phyloP scores from a whole-genome alignment of 495 filamentous ascomycete species.

The Penicilliopsis zonata region DNA sequence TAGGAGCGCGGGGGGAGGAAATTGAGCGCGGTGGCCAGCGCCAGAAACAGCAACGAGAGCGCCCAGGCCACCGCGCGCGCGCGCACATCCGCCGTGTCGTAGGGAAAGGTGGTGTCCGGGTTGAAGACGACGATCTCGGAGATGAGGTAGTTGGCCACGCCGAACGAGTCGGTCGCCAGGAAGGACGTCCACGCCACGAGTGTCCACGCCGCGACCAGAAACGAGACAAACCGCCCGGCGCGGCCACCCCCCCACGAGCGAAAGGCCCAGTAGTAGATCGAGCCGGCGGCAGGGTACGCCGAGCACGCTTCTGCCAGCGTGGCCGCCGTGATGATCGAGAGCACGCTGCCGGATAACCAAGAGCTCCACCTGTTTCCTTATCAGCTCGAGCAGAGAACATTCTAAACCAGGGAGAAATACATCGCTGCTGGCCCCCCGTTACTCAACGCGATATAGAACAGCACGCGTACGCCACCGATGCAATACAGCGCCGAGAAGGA shows the following conservation, averaged over 20 bases:
- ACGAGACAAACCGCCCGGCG: conserved; percentile 19
- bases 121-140: conserved; percentile 20
- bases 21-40: conserved; percentile 18
- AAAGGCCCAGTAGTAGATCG: conserved; percentile 28
- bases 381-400: conserved; percentile 2
- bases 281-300: conserved; percentile 20
- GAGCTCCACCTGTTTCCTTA: conserved; percentile 19
- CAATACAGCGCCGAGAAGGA: conserved; percentile 22
- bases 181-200: conserved; percentile 25
- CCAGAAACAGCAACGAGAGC: conserved; percentile 20
- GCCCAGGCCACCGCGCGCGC: conserved; percentile 21
- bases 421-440: conserved; percentile 20
- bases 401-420: conserved; percentile 3
- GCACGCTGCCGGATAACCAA: conserved; percentile 22
- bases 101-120: conserved; percentile 18
- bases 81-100: conserved; percentile 16
- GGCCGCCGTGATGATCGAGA: conserved; percentile 22
- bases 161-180: conserved; percentile 22
- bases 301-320: conserved; percentile 25
- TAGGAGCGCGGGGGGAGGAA: conserved; percentile 21
- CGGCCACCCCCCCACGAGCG: conserved; percentile 20
- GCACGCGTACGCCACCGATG: conserved; percentile 21
- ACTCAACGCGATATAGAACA: conserved; percentile 23
- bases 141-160: conserved; percentile 22
- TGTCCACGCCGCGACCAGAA: conserved; percentile 23